Evolutionary conservation across 2,329 filamentous ascomycete species (phyloP), one percentile per base, ranked within the genome.

Genomic region (Coniochaeta sp.): DNA sequence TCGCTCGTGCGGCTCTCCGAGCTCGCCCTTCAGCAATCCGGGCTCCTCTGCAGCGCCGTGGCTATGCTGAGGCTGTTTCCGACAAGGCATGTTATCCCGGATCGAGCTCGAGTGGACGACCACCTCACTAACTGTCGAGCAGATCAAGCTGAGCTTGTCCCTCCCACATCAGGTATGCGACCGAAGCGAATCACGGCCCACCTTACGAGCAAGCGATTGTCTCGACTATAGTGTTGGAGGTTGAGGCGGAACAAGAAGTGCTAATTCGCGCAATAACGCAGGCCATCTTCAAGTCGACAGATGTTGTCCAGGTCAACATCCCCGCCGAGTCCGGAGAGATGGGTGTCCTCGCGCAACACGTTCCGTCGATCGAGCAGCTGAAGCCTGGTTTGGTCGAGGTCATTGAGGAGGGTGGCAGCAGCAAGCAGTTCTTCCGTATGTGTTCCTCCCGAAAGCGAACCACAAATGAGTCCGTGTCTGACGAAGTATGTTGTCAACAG

Each of bases 311-410:
- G 83, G 95, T 99, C 83, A 99, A 99, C 86, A 89, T 99, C 73
- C 89, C 95, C 76, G 95, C 95, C 73, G 95, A 96, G 78, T 96
- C 93, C 65, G 95, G 95, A 76, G 95, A 98, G 72, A 99, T 99
- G 95, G 95, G 95, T 89, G 89, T 99, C 71, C 89, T 99, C 74
- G 95, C 95, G 76, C 96, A 95, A 85, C 95, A 99, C 86, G 95
- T 99, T 72, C 93, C 95, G 66, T 92, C 93, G 64, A 98, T 99
- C 74, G 95, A 99, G 85, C 95, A 99, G 84, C 85, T 99, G 78
- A 96, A 96, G 86, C 93, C 95, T 63, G 95, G 95, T 73, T 81
- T 98, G 69, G 85, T 99, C 69, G 93, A 98, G 84, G 84, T 99
- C 73, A 86, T 98, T 68, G 93, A 98, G 84, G 95, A 99, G 85